These are phyloP conservation scores for Chrysoporthe cubensis DNA, from an alignment of 2,329 filamentous ascomycete genomes.

Conservation along the genomic window DNA sequence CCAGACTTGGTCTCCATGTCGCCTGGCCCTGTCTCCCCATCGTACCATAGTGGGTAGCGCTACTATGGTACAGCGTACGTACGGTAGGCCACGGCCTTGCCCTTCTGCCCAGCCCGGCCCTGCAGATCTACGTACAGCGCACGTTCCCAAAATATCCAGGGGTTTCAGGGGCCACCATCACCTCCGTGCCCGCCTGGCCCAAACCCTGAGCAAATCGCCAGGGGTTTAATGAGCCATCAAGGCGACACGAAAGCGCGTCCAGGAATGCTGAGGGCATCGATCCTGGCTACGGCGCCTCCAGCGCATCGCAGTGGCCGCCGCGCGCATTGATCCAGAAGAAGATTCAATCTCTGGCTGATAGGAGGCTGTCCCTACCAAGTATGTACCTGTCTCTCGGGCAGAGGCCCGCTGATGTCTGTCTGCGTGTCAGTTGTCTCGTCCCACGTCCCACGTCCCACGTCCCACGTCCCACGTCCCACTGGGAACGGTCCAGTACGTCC, in stretches of 20 bases:
- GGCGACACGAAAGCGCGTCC: conserved; percentile 10
- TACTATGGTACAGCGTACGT: too few species aligned
- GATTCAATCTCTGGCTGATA: conserved; percentile 11
- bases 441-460: too few species aligned
- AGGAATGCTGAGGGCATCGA: conserved; percentile 7
- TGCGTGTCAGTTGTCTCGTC: too few species aligned
- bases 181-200: conserved; percentile 24
- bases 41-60: too few species aligned
- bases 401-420: conserved; percentile 5
- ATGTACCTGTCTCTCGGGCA: background rate
- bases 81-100: too few species aligned
- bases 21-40: background rate
- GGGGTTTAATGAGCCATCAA: conserved; percentile 10
- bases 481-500: background rate
- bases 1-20: background rate
- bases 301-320: background rate
- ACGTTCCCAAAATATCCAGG: background rate
- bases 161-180: conserved; percentile 15
- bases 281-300: background rate
- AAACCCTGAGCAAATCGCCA: conserved; percentile 15
- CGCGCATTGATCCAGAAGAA: background rate
- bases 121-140: background rate
- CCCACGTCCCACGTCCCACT: background rate
- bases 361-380: background rate
- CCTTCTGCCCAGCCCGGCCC: background rate